Evolutionary conservation across 306 rosid genomes (phyloP).

Genomic region (Begonia peltatifolia): DNA sequence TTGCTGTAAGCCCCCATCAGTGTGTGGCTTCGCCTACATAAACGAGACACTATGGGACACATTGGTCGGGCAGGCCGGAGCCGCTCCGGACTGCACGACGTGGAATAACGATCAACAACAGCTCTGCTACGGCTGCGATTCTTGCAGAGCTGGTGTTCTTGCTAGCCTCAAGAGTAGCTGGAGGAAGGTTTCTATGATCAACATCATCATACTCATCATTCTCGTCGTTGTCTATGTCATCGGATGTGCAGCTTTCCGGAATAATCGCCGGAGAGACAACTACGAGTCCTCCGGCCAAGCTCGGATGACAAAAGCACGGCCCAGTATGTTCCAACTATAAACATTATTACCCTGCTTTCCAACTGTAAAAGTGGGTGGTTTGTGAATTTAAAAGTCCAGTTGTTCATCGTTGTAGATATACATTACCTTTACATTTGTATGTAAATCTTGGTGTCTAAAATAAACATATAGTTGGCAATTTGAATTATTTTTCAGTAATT

Average conservation of each 20-base stretch:
- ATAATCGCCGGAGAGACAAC: slow-evolving; percentile 62
- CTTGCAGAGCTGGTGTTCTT: slow-evolving; percentile 88
- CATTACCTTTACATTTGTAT: too few species aligned
- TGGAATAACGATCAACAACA: slow-evolving; percentile 69
- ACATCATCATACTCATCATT: slow-evolving; percentile 56
- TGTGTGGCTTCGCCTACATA: slow-evolving; percentile 37
- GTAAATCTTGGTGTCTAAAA: too few species aligned
- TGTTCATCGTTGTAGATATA: too few species aligned
- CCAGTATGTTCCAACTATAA: slow-evolving; percentile 40
- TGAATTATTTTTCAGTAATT: too few species aligned
- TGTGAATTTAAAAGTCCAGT: too few species aligned
- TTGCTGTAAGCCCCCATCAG: slow-evolving; percentile 94
- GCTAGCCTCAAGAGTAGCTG: slow-evolving; percentile 79
- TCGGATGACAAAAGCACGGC: slow-evolving; percentile 72
- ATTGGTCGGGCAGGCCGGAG: slow-evolving; percentile 20
- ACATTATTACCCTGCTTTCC: too few species aligned
- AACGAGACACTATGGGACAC: slow-evolving; percentile 58
- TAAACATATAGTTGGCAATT: too few species aligned
- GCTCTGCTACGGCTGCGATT: slow-evolving; percentile 64
- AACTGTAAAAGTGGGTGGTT: too few species aligned
- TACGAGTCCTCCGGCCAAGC: slow-evolving; percentile 64
- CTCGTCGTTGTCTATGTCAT: slow-evolving; percentile 55
- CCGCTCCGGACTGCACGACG: slow-evolving; percentile 31
- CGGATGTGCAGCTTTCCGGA: slow-evolving; percentile 68
- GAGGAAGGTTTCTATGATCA: slow-evolving; percentile 83